Conservation (phyloP, 371 early-diverging fungal species). For the Mortierella sp. region DNA sequence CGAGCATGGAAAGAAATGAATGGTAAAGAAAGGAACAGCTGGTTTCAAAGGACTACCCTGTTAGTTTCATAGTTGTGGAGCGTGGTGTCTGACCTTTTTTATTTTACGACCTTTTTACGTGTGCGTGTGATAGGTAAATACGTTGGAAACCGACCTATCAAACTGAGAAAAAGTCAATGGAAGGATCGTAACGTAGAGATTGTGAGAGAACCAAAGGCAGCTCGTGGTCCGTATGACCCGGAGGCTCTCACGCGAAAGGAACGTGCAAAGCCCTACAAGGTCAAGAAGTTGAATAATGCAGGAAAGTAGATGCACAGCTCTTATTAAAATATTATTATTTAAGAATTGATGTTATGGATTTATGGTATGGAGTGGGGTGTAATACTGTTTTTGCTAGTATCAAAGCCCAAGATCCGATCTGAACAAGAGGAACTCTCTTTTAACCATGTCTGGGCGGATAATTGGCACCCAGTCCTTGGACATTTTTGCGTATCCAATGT, state of each 20-base stretch:
- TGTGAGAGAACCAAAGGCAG: constrained; percentile 53
- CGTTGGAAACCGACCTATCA: constrained; percentile 94
- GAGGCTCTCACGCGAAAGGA: constrained; percentile 36
- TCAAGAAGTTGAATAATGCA: constrained; percentile 51
- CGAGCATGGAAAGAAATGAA: constrained; percentile 92
- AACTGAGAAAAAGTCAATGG: constrained; percentile 94
- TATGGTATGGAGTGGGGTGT: no score
- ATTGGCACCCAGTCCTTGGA: constrained; percentile 51
- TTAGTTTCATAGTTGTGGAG: no score
- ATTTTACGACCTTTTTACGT: no score
- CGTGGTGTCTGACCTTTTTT: no score
- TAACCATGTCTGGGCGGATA: constrained; percentile 47
- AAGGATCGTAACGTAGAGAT: constrained; percentile 88
- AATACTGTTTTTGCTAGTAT: not conserved
- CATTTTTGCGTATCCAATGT: constrained; percentile 45
- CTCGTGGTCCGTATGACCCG: constrained; percentile 40
- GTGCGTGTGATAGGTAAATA: constrained; percentile 97
- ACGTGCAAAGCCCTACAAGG: constrained; percentile 52
- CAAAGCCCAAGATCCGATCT: constrained; percentile 39
- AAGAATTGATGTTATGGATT: not conserved
- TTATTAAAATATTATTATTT: not conserved
- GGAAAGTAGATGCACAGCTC: constrained; percentile 37
- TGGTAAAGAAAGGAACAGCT: constrained; percentile 75
- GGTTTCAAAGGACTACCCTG: not conserved
- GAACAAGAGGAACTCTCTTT: constrained; percentile 47